phyloP scores from a whole-genome alignment of 2,329 filamentous ascomycete species.

The Microdochium trichocladiopsis region DNA sequence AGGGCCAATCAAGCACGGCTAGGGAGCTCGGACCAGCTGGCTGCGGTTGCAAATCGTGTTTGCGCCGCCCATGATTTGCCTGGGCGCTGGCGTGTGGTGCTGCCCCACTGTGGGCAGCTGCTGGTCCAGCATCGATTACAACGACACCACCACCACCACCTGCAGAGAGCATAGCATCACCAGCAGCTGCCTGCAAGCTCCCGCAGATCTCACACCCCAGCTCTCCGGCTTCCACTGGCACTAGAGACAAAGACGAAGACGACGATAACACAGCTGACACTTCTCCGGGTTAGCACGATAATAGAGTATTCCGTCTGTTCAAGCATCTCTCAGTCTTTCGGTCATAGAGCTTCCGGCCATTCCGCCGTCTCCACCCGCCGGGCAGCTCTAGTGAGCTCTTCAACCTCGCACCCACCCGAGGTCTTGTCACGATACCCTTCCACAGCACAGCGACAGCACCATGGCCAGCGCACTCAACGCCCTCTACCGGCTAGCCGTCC shows the following conservation, averaged over 20 bases:
- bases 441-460: conserved; percentile 15
- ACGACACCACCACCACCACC: not conserved
- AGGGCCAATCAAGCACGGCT: not conserved
- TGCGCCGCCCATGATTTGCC: not conserved
- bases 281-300: not conserved
- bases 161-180: no score
- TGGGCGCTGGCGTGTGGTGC: not conserved
- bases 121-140: not conserved
- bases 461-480: conserved; percentile 54
- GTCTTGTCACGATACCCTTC: conserved; percentile 19
- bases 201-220: not conserved
- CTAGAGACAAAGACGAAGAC: not conserved
- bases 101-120: not conserved
- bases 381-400: not conserved
- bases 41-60: not conserved
- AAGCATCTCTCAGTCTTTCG: not conserved
- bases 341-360: not conserved
- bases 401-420: not conserved
- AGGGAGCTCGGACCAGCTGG: not conserved
- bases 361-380: not conserved
- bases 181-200: not conserved
- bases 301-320: not conserved
- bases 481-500: conserved; percentile 65
- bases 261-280: not conserved
- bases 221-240: not conserved